phyloP scores from a whole-genome alignment of 176 grass and related monocot genomes.

The Lolium multiflorum region DNA sequence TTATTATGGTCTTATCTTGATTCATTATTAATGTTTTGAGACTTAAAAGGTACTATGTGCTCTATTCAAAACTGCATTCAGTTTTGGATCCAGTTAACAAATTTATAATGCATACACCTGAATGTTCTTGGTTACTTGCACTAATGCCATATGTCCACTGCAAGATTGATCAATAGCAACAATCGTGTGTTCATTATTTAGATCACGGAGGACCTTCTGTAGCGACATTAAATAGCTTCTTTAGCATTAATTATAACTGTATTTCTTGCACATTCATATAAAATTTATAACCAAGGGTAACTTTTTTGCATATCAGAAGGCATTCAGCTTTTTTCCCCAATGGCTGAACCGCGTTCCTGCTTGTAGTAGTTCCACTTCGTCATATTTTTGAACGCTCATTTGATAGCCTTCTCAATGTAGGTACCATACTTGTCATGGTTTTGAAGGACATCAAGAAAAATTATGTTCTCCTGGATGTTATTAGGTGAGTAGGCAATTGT shows the following conservation, averaged over 20 bases:
- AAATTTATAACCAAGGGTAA: neutral
- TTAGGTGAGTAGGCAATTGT: constrained; percentile 20
- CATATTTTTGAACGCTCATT: neutral
- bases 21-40: neutral
- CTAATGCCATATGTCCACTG: neutral
- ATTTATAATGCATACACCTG: neutral
- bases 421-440: constrained; percentile 23
- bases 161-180: neutral
- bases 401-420: neutral
- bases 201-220: neutral
- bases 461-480: constrained; percentile 18
- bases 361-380: neutral
- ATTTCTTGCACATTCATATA: neutral
- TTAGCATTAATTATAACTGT: neutral
- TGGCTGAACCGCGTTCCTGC: neutral
- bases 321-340: neutral
- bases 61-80: neutral
- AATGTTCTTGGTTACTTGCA: neutral
- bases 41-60: neutral
- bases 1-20: neutral
- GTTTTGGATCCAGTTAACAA: neutral
- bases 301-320: neutral
- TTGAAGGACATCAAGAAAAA: constrained; percentile 29
- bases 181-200: neutral
- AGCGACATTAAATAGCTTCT: neutral